A percentile compares a stretch with the other conserved stretches of the same genome.
Conservation (phyloP, 2,329 filamentous ascomycete species). For the Diplocarpon mali region DNA sequence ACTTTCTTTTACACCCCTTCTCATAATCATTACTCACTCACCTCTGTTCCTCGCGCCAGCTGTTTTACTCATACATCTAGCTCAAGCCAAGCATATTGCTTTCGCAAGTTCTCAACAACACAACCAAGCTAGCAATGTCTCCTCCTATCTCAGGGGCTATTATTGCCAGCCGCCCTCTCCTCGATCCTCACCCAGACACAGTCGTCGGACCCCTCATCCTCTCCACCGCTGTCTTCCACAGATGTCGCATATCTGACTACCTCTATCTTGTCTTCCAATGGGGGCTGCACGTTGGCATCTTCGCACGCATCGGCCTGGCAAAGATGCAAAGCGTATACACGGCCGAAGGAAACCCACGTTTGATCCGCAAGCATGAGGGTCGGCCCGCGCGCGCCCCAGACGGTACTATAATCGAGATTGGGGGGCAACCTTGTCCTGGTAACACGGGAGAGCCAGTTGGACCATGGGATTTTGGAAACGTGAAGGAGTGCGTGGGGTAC, state of each 20-base stretch:
- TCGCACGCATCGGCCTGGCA: background rate
- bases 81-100: too few species aligned
- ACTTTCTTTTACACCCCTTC: too few species aligned
- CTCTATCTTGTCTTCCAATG: constrained; percentile 2
- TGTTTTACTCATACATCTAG: too few species aligned
- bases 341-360: background rate
- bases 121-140: background rate
- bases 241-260: constrained; percentile 1
- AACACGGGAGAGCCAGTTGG: background rate
- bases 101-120: too few species aligned
- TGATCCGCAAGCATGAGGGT: constrained; percentile 1
- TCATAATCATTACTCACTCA: too few species aligned
- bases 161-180: constrained; percentile 1
- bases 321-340: constrained; percentile 1
- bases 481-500: background rate
- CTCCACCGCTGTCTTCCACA: constrained; percentile 1
- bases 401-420: constrained; percentile 2
- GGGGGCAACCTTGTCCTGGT: background rate
- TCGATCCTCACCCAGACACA: background rate
- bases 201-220: background rate
- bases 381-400: constrained; percentile 1
- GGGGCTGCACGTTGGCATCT: background rate
- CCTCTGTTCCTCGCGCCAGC: too few species aligned
- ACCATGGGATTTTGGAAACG: constrained; percentile 2
- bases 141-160: background rate